Base-by-base conservation (phyloP, 129 eudicot genomes). In the Saposhnikovia divaricata region DNA sequence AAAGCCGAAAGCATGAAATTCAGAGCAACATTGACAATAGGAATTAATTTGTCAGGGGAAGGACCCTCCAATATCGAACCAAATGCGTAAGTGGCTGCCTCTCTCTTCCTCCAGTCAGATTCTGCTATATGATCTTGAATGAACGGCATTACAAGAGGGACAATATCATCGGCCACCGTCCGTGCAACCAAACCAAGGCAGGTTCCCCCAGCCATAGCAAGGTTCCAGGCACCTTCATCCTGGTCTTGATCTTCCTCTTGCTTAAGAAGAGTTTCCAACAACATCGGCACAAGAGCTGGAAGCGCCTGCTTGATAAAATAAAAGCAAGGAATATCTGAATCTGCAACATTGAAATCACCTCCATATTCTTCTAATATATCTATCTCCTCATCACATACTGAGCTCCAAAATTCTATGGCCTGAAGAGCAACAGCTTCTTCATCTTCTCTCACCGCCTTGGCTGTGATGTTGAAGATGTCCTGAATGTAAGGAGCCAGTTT, bases 201-300 rank as follows among this genome's bases (percentile, higher is more conserved):
- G 40, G 98, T 94, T 3, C 98, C 98, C 18, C 98, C 98, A 40
- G 98, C 97, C 98, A 94, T 94, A 27, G 98, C 96, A 75, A 94
- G 80, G 84, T 94, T 94, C 98, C 98, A 94, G n/a, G 96, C 97
- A 82, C 98, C 97, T 76, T 94, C 98, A 82, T 94, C 98, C 84
- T 90, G 98, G 78, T 94, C 98, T 85, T 94, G 98, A 74, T 91
- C 98, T 81, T 94, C 98, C 84, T 94, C 97, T 87, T 94, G 98
- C 86, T 91, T 94, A 51, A 94, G 82, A 38, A 94, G 89, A 70
- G 97, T 94, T 80, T 94, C 98, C 88, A 94, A 74, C 77, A 94
- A 82, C 96, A 94, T 82, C 6, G 96, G 98, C 2, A 94, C 98
- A 76, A 94, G 96, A 11, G 97, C 98, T 70, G 98, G 97, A 25